These are phyloP conservation scores for Colletotrichum camelliae DNA, from an alignment of 2,329 filamentous ascomycete genomes.

Conservation along the genomic window DNA sequence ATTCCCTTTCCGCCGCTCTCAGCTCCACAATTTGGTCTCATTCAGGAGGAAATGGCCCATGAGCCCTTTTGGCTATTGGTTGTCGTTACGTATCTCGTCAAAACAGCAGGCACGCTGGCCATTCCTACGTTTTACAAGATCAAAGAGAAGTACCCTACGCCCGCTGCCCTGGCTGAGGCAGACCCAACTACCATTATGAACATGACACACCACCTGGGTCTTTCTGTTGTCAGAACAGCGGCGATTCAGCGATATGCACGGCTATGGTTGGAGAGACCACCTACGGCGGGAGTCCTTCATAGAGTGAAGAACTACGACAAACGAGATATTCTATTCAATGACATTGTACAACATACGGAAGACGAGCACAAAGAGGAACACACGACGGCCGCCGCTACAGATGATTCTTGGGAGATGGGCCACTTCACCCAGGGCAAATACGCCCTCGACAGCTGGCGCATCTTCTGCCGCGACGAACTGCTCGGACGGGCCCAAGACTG, in stretches of 20 bases:
- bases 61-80: conserved; percentile 83
- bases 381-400: conserved; percentile 11
- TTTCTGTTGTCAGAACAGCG: conserved; percentile 70
- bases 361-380: not conserved
- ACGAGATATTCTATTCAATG: conserved; percentile 31
- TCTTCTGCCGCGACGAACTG: conserved; percentile 85
- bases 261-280: conserved; percentile 70
- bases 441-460: conserved; percentile 88
- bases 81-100: conserved; percentile 84
- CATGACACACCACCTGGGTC: conserved; percentile 73
- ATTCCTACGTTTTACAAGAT: conserved; percentile 78
- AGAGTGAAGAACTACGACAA: conserved; percentile 53
- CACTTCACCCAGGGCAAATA: conserved; percentile 85
- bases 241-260: conserved; percentile 75
- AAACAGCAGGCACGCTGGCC: conserved; percentile 75
- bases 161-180: conserved; percentile 62
- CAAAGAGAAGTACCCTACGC: conserved; percentile 71
- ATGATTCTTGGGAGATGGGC: conserved; percentile 80
- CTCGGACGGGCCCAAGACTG: conserved; percentile 70
- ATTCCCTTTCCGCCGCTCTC: conserved; percentile 73
- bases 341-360: not conserved
- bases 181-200: conserved; percentile 58
- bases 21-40: conserved; percentile 72
- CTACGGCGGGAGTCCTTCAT: conserved; percentile 60
- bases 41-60: conserved; percentile 79